phyloP scores from a whole-genome alignment of 495 filamentous ascomycete genomes.

The Aspergillus conjunctus region DNA sequence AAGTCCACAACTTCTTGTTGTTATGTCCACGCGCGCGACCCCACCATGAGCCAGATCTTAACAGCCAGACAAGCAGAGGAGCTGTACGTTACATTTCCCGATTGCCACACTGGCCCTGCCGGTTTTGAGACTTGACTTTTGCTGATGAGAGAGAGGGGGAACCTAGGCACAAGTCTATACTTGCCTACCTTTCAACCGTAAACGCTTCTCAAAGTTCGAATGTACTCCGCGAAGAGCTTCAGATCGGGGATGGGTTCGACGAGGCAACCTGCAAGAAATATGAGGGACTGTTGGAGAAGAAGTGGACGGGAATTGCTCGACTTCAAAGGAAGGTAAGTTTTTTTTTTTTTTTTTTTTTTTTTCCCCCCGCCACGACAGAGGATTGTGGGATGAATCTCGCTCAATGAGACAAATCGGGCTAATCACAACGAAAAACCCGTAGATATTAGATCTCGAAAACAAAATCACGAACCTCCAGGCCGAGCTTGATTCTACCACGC shows the following conservation, averaged over 20 bases:
- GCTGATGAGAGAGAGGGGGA: no score
- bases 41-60: slow-evolving; percentile 67
- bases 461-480: slow-evolving; percentile 69
- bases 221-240: slow-evolving; percentile 56
- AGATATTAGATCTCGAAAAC: slow-evolving; percentile 95
- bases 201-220: slow-evolving; percentile 65
- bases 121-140: no score
- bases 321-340: slow-evolving; percentile 81
- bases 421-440: background rate
- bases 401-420: no score
- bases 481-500: slow-evolving; percentile 81
- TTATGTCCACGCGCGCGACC: background rate
- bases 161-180: slow-evolving; percentile 79
- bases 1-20: no score
- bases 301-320: slow-evolving; percentile 91
- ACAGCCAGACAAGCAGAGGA: slow-evolving; percentile 78
- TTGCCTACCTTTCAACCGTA: slow-evolving; percentile 76
- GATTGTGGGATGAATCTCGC: background rate
- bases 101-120: background rate
- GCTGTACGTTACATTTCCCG: slow-evolving; percentile 65
- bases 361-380: background rate
- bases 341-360: slow-evolving; percentile 2
- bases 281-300: slow-evolving; percentile 87
- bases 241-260: slow-evolving; percentile 71
- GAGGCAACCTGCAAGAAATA: slow-evolving; percentile 81